These are phyloP conservation scores for Paramecium bursaria DNA, from an alignment of 73 alveolate genomes.

Conservation along the genomic window DNA sequence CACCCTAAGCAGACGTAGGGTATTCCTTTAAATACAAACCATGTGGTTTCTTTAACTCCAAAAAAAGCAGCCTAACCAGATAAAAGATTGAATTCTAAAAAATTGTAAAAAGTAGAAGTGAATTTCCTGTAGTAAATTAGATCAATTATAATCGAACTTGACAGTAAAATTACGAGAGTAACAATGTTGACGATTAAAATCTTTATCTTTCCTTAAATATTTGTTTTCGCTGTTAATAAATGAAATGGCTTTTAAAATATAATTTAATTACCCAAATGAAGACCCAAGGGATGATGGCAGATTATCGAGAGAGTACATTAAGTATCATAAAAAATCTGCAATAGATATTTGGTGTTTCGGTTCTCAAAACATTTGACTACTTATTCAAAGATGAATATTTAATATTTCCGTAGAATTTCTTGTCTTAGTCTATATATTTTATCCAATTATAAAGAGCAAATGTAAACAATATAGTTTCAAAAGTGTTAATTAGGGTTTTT, in stretches of 20 bases:
- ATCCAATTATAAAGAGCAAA: slow-evolving; percentile 31
- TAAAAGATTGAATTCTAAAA: slow-evolving; percentile 53
- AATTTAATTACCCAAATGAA: slow-evolving; percentile 32
- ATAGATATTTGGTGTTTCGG: too few species aligned
- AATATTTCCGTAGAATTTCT: neutral
- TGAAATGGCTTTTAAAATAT: neutral
- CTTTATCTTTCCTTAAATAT: neutral
- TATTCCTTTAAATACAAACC: slow-evolving; percentile 60
- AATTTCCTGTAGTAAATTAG: slow-evolving; percentile 50
- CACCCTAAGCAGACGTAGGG: slow-evolving; percentile 43
- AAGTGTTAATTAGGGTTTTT: slow-evolving; percentile 14
- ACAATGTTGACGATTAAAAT: slow-evolving; percentile 20
- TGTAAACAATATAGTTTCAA: slow-evolving; percentile 38
- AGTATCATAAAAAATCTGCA: slow-evolving; percentile 50
- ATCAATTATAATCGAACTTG: slow-evolving; percentile 49
- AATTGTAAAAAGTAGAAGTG: slow-evolving; percentile 61
- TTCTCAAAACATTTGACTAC: too few species aligned
- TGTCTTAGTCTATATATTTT: neutral
- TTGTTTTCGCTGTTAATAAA: neutral
- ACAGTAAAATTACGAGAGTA: neutral
- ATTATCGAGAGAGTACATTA: slow-evolving; percentile 35
- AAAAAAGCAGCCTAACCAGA: slow-evolving; percentile 54
- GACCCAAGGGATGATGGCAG: slow-evolving; percentile 62
- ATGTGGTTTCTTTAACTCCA: slow-evolving; percentile 59
- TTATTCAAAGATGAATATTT: too few species aligned